phyloP scores from a whole-genome alignment of 148 eudicot genomes.

The Camellia sinensis region DNA sequence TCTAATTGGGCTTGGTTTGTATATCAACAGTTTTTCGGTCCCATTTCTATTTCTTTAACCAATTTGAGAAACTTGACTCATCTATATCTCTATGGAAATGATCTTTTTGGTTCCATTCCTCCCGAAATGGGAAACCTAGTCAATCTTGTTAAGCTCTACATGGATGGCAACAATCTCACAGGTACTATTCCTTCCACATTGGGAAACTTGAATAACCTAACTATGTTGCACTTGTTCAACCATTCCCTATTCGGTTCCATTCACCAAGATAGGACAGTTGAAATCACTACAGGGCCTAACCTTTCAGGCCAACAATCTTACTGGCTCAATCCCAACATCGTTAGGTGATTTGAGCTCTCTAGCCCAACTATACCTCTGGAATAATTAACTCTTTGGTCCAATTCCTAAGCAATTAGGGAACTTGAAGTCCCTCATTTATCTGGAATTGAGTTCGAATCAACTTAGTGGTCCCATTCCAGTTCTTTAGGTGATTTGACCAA shows the following conservation, averaged over 20 bases:
- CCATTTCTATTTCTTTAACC: neutral
- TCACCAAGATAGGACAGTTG: constrained; percentile 30
- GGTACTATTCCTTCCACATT: constrained; percentile 37
- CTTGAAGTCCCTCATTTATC: constrained; percentile 18
- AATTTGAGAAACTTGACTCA: neutral
- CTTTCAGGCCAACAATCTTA: constrained; percentile 35
- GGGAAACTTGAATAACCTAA: constrained; percentile 27
- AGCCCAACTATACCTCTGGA: constrained; percentile 17
- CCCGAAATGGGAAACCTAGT: neutral
- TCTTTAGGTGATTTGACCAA: constrained; percentile 15
- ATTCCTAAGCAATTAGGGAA: constrained; percentile 30
- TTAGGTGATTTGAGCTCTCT: constrained; percentile 13
- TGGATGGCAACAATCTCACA: constrained; percentile 22
- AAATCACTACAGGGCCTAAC: constrained; percentile 23
- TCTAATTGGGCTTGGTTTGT: neutral
- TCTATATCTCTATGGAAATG: neutral
- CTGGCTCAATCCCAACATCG: constrained; percentile 35
- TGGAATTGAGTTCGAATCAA: constrained; percentile 25
- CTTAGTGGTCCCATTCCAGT: constrained; percentile 25
- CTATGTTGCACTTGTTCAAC: constrained; percentile 25
- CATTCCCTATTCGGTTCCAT: constrained; percentile 32
- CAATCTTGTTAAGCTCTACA: neutral
- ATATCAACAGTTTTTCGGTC: neutral
- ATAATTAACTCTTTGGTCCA: constrained; percentile 27
- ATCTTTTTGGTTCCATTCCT: constrained; percentile 5